Evolutionary conservation across 2,329 filamentous ascomycete genomes (phyloP).

Genomic region (Aspergillus fructus): DNA sequence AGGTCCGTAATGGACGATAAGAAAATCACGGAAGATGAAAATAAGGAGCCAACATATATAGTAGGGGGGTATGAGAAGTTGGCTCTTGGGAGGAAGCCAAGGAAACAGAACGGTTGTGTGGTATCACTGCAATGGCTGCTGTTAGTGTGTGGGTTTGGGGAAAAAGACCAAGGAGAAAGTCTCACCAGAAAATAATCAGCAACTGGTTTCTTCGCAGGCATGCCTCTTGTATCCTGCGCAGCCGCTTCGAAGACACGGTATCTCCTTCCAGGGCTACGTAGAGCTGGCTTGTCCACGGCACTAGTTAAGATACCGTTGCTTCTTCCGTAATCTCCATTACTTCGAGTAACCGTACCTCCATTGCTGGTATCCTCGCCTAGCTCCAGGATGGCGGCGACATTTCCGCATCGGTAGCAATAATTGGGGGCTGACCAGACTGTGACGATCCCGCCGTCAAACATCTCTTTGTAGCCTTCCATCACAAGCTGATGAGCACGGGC

Average conservation of each 20-base stretch:
- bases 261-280: conserved; percentile 74
- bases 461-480: conserved; percentile 99
- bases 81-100: background rate
- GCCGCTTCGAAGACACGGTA: conserved; percentile 97
- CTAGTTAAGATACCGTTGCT: conserved; percentile 51
- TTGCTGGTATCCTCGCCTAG: conserved; percentile 84
- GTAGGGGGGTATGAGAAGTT: background rate
- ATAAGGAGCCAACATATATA: background rate
- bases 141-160: background rate
- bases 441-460: conserved; percentile 94
- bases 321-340: conserved; percentile 49
- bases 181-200: conserved; percentile 85
- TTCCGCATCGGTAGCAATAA: conserved; percentile 94
- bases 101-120: background rate
- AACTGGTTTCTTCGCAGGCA: conserved; percentile 98
- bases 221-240: conserved; percentile 90
- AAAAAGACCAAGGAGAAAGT: background rate
- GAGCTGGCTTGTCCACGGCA: conserved; percentile 44
- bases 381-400: conserved; percentile 92
- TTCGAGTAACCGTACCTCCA: conserved; percentile 66
- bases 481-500: conserved; percentile 95
- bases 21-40: conserved; percentile 1
- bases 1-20: background rate
- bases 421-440: conserved; percentile 99
- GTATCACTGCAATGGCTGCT: conserved; percentile 5